These are phyloP conservation scores for Pythium scleroteichum DNA, from an alignment of 352 stramenopile species.

Conservation along the genomic window DNA sequence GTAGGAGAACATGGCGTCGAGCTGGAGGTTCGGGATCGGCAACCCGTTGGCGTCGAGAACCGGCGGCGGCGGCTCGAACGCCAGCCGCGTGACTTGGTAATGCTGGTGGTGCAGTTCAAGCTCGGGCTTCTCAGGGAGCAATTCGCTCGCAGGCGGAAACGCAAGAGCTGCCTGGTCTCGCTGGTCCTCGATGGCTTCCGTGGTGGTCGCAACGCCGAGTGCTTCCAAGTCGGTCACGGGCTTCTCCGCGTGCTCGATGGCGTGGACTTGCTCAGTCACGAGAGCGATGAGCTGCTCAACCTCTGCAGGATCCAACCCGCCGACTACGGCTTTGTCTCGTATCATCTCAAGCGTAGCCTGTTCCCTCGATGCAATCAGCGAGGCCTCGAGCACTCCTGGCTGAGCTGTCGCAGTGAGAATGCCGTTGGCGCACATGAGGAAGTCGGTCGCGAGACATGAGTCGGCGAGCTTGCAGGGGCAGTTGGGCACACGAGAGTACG, in stretches of 20 bases:
- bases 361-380: not conserved
- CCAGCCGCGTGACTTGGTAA: slow-evolving; percentile 42
- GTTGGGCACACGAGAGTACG: slow-evolving; percentile 41
- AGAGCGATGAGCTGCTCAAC: not conserved
- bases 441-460: slow-evolving; percentile 48
- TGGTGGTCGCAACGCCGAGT: slow-evolving; percentile 5
- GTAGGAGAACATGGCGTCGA: slow-evolving; percentile 66
- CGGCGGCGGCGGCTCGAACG: slow-evolving; percentile 29
- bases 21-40: slow-evolving; percentile 34
- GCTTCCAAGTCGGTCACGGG: slow-evolving; percentile 9
- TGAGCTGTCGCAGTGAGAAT: slow-evolving; percentile 29
- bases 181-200: slow-evolving; percentile 1
- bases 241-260: not conserved
- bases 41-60: slow-evolving; percentile 45
- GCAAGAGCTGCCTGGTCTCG: not conserved
- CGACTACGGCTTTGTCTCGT: slow-evolving; percentile 17
- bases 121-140: slow-evolving; percentile 31
- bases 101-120: slow-evolving; percentile 32
- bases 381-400: not conserved
- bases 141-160: slow-evolving; percentile 1
- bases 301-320: not conserved
- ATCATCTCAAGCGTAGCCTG: not conserved
- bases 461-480: slow-evolving; percentile 51
- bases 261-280: slow-evolving; percentile 3
- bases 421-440: slow-evolving; percentile 41